Percentiles rank a stretch among this genome's conserved stretches.
These are phyloP conservation scores for Lolium perenne DNA, from an alignment of 176 grass and related monocot genomes.

Conservation along the genomic window DNA sequence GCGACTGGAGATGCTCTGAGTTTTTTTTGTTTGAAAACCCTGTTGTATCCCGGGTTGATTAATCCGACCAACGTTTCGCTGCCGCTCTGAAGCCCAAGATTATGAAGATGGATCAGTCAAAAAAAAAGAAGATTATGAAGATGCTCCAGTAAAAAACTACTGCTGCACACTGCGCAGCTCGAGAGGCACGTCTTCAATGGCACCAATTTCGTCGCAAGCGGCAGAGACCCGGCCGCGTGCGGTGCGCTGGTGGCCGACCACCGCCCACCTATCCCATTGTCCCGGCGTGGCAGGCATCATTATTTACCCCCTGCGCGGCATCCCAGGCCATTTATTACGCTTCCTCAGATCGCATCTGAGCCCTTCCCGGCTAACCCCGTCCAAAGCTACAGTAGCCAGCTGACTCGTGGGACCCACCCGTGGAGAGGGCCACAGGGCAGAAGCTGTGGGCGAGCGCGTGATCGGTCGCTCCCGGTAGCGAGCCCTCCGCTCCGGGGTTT, in stretches of 20 bases:
- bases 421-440: rapidly evolving
- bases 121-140: no score
- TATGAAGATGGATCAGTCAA: no score
- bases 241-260: neutral
- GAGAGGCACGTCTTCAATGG: neutral
- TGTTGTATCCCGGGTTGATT: no score
- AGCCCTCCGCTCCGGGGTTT: neutral
- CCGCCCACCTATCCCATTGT: neutral
- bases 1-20: no score
- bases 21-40: no score
- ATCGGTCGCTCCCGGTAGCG: neutral
- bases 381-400: neutral
- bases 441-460: neutral
- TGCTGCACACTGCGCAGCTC: neutral
- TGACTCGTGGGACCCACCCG: neutral
- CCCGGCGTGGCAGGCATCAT: neutral
- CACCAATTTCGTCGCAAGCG: neutral
- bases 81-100: no score
- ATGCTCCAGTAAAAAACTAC: neutral
- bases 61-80: no score
- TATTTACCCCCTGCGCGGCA: neutral
- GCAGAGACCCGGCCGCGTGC: neutral
- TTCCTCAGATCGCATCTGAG: neutral
- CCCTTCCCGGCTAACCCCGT: neutral
- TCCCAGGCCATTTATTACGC: neutral